Percentiles rank a stretch among this genome's conserved stretches.
These are phyloP conservation scores for Leishmania mexicana DNA, from an alignment of 208 protist species.

Conservation along the genomic window DNA sequence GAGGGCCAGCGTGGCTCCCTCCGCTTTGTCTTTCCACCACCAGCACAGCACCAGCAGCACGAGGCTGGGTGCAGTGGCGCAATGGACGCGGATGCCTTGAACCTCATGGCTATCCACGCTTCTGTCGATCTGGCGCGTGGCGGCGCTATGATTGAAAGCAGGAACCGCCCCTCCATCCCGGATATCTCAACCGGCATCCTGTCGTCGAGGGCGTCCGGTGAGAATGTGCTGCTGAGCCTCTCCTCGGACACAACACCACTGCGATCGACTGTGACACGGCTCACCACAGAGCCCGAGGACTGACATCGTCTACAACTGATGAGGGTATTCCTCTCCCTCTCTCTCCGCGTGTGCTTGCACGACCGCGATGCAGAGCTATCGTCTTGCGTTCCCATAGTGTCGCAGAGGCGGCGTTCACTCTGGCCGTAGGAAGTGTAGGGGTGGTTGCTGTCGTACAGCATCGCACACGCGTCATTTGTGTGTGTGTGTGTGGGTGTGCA, in stretches of 20 bases:
- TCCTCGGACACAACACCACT: slow-evolving; percentile 23
- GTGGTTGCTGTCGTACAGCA: background rate
- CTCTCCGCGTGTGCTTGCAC: background rate
- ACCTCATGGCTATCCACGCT: background rate
- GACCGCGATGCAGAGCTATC: background rate
- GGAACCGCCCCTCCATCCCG: slow-evolving; percentile 7
- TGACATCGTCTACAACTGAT: background rate
- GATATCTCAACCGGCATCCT: slow-evolving; percentile 1
- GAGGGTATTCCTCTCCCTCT: background rate
- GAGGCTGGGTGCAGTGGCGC: background rate
- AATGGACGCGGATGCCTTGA: background rate
- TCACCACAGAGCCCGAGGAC: background rate
- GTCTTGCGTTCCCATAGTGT: background rate
- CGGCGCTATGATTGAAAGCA: background rate
- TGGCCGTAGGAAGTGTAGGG: background rate
- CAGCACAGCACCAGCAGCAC: background rate
- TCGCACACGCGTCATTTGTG: background rate
- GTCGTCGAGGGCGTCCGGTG: slow-evolving; percentile 30
- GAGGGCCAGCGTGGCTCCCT: slow-evolving; percentile 24
- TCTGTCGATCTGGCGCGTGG: background rate
- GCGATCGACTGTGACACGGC: background rate
- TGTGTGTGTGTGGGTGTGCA: too few species aligned
- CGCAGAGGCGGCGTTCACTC: background rate
- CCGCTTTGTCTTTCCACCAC: slow-evolving; percentile 9
- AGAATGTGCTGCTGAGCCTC: slow-evolving; percentile 29